phyloP scores from a whole-genome alignment of 441 rosid species.

The Syzygium malaccense region DNA sequence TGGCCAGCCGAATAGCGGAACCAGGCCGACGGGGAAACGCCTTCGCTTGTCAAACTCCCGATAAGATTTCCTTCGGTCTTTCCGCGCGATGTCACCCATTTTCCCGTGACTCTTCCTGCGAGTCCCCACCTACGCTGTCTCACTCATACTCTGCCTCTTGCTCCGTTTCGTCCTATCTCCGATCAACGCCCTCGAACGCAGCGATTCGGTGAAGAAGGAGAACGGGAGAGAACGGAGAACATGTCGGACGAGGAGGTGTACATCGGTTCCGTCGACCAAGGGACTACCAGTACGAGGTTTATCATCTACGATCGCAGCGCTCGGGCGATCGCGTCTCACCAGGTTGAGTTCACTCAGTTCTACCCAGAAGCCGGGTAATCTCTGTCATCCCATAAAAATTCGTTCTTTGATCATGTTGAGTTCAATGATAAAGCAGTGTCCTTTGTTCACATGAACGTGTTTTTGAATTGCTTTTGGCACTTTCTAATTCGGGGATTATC shows the following conservation, averaged over 20 bases:
- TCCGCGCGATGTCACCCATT: not conserved
- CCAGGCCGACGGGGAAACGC: not conserved
- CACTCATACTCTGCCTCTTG: not conserved
- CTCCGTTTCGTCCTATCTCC: not conserved
- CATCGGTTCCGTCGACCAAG: conserved; percentile 81
- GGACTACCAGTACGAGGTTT: conserved; percentile 91
- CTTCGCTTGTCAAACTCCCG: not conserved
- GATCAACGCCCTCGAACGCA: not conserved
- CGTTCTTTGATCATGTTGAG: not conserved
- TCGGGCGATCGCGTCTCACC: conserved; percentile 60
- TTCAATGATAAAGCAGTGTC: not conserved
- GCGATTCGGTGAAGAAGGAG: not conserved
- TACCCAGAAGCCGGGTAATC: conserved; percentile 86
- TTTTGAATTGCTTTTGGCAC: not conserved
- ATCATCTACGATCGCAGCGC: conserved; percentile 58
- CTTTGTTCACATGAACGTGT: not conserved
- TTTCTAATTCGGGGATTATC: not conserved
- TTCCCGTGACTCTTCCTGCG: not conserved
- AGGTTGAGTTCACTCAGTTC: conserved; percentile 89
- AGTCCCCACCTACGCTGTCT: not conserved
- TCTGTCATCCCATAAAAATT: not conserved
- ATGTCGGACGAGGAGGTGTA: conserved; percentile 16
- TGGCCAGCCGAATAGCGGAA: not conserved
- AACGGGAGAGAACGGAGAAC: not conserved
- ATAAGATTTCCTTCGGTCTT: not conserved